Evolutionary conservation across 2,329 filamentous ascomycete species (phyloP), one percentile per base, ranked within the genome.

Genomic region (Botrytis fabae): DNA sequence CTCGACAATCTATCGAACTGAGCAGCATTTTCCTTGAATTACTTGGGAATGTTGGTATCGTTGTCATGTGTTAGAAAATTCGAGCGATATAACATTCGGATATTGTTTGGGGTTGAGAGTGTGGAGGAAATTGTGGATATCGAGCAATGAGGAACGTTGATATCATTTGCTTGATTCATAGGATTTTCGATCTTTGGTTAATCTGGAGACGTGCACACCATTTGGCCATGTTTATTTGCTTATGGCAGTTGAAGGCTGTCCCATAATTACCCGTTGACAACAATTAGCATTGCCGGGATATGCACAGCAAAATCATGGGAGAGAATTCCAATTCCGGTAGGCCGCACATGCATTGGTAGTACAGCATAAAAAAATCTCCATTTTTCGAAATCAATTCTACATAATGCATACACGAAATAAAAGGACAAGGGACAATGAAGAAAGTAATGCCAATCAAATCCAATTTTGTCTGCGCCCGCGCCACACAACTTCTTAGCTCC

Each of bases 371-470:
- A 14, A 51, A 54, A 68, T 25, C 6, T 25, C 9, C 2, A 68
- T 54, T 42, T n/a, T 42, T 22, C 12, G 28, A 65, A 66, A 42
- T 42, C 61, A 59, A 65, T 38, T 66, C 46, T 59, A 71, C 38
- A 38, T 40, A 35, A 59, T 20, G 12, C 5, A 57, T 59, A 66
- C 60, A 57, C 16, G 28, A 54, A 44, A 57, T 25, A 46, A n/a
- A 71, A 71, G 61, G 61, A 22, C 38, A 71, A 59, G 61, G 61
- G 25, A 14, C 14, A 71, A 66, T 12, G 28, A 65, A 51, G 20
- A 32, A 57, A 54, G 60, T 9, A 12, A 65, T 28, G 28, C 18
- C 38, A 44, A 54, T 54, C 70, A 7, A 71, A 65, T 42, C n/a
- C 16, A 65, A 40, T 64, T n/a, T 20, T n/a, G 25, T 4, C 48